Conservation (phyloP, 2,329 filamentous ascomycete species). For the Didymosphaeria variabile region DNA sequence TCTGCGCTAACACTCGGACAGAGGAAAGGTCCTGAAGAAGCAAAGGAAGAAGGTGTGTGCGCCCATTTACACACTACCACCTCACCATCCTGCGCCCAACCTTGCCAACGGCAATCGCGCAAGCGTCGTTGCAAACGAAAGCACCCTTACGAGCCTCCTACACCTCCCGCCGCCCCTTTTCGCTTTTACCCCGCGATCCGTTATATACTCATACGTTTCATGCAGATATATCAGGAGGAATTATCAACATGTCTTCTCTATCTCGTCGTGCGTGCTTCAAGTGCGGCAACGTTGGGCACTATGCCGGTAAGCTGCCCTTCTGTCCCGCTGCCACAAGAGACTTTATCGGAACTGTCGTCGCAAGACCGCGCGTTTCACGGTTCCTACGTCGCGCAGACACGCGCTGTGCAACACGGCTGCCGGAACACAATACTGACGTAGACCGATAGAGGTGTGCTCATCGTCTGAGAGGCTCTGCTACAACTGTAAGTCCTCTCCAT, state of each 20-base stretch:
- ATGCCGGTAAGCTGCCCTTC: conserved; percentile 55
- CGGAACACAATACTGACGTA: conserved; percentile 33
- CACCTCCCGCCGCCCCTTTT: conserved; percentile 18
- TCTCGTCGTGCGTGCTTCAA: conserved; percentile 64
- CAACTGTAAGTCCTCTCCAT: conserved; percentile 76
- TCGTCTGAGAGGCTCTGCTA: conserved; percentile 99
- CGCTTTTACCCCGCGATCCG: conserved; percentile 21
- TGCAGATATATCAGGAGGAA: conserved; percentile 43
- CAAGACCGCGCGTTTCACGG: conserved; percentile 22
- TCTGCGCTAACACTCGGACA: conserved; percentile 41
- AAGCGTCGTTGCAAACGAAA: conserved; percentile 30
- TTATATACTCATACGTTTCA: conserved; percentile 29
- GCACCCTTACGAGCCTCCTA: conserved; percentile 30
- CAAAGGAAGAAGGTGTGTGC: conserved; percentile 30
- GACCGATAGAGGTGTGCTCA: conserved; percentile 83
- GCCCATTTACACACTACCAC: conserved; percentile 12
- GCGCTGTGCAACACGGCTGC: conserved; percentile 17
- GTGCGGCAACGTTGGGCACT: conserved; percentile 63
- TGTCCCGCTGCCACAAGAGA: conserved; percentile 29
- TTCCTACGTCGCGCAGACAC: conserved; percentile 32
- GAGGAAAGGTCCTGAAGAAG: conserved; percentile 43
- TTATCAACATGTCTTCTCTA: conserved; percentile 60
- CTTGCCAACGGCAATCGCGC: conserved; percentile 23
- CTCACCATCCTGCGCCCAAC: conserved; percentile 12
- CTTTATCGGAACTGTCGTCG: conserved; percentile 25